These are phyloP conservation scores for Rubia yunnanensis DNA, from an alignment of 257 asterid species.

Conservation along the genomic window DNA sequence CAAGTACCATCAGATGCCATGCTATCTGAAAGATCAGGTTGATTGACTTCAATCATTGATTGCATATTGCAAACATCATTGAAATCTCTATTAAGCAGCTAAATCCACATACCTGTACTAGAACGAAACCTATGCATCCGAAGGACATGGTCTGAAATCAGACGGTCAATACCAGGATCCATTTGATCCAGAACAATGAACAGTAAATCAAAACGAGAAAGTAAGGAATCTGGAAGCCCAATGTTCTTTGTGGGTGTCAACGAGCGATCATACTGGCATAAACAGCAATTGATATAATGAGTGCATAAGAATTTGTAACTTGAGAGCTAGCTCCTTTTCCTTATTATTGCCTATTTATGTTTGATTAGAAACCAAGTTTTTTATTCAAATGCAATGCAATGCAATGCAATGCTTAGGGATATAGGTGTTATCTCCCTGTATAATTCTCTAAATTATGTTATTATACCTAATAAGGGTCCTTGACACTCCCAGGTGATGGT, in stretches of 20 bases:
- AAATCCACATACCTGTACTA: constrained; percentile 35
- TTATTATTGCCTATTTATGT: not conserved
- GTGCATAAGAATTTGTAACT: not conserved
- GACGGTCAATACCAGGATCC: constrained; percentile 89
- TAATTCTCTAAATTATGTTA: not conserved
- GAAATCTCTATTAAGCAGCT: constrained; percentile 6
- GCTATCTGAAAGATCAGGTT: constrained; percentile 32
- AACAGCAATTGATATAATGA: constrained; percentile 9
- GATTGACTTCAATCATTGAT: constrained; percentile 11
- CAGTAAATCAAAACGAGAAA: constrained; percentile 92
- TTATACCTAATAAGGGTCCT: not conserved
- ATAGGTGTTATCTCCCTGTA: not conserved
- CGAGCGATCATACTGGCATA: constrained; percentile 83
- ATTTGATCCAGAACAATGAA: constrained; percentile 98
- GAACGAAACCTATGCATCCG: constrained; percentile 86
- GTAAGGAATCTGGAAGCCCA: constrained; percentile 97
- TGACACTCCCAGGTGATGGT: not conserved
- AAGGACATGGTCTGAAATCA: constrained; percentile 81
- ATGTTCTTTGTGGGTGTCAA: constrained; percentile 91
- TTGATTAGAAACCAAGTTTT: not conserved
- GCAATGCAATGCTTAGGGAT: not conserved
- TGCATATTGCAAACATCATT: constrained; percentile 4
- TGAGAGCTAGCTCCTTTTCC: not conserved
- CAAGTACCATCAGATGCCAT: constrained; percentile 35
- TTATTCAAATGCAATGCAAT: not conserved